These are phyloP conservation scores for Aspergillus flavus DNA, from an alignment of 2,329 filamentous ascomycete genomes.

Conservation along the genomic window DNA sequence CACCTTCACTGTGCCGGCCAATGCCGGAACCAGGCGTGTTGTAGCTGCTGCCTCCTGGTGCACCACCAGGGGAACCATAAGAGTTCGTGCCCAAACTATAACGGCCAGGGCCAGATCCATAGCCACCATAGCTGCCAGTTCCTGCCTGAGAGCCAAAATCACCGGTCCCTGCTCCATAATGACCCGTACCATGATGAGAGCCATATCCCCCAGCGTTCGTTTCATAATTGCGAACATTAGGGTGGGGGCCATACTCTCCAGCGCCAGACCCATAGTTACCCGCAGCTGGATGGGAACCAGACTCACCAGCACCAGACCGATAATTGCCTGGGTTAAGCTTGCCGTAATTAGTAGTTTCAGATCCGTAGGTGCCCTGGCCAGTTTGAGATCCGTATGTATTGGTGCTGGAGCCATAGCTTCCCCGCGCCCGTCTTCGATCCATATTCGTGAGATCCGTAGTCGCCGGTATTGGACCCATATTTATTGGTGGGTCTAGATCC, in stretches of 20 bases:
- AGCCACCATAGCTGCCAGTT: slow-evolving; percentile 45
- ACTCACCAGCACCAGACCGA: slow-evolving; percentile 38
- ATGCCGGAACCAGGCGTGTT: slow-evolving; percentile 4
- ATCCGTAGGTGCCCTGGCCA: slow-evolving; percentile 15
- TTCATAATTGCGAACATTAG: slow-evolving; percentile 48
- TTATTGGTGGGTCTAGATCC: slow-evolving; percentile 7
- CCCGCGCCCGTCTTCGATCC: background rate
- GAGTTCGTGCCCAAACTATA: slow-evolving; percentile 19
- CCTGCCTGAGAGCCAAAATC: slow-evolving; percentile 2
- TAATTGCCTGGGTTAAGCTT: background rate
- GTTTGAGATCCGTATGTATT: slow-evolving; percentile 8
- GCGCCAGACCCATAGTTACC: background rate
- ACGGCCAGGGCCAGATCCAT: slow-evolving; percentile 26
- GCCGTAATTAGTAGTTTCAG: slow-evolving; percentile 5
- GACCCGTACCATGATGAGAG: slow-evolving; percentile 45
- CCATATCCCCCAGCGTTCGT: slow-evolving; percentile 17
- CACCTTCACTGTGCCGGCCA: slow-evolving; percentile 3
- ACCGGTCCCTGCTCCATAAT: slow-evolving; percentile 13
- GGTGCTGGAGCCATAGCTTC: slow-evolving; percentile 10
- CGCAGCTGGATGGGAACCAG: slow-evolving; percentile 23
- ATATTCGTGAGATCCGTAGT: background rate
- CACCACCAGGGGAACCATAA: slow-evolving; percentile 13
- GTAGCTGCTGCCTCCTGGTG: slow-evolving; percentile 18
- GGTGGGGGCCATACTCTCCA: slow-evolving; percentile 45
- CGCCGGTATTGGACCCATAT: slow-evolving; percentile 10